Conservation (phyloP, 257 asterid genomes). For the Handroanthus guayacan region DNA sequence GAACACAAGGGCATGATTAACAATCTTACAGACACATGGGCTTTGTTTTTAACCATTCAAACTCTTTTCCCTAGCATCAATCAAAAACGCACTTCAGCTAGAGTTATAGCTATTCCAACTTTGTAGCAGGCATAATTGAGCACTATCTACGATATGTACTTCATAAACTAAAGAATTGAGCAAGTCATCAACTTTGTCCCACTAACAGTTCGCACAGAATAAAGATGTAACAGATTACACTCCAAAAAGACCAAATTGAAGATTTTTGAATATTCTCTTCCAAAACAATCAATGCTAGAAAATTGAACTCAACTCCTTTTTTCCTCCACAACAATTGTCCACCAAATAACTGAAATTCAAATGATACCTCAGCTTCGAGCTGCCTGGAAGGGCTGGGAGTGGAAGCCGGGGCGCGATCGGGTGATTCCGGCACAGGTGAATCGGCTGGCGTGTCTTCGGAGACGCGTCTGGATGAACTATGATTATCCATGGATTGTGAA, state of each 20-base stretch:
- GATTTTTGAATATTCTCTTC: neutral
- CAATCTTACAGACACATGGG: neutral
- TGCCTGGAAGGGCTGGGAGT: conserved; percentile 59
- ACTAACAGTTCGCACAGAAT: conserved; percentile 3
- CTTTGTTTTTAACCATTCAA: neutral
- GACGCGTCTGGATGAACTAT: conserved; percentile 45
- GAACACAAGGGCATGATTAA: neutral
- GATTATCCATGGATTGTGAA: conserved; percentile 55
- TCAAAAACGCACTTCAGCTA: conserved; percentile 13
- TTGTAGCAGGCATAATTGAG: conserved; percentile 20
- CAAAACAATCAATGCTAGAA: neutral
- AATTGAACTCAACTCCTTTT: neutral
- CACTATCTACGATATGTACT: neutral
- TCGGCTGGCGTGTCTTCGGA: conserved; percentile 49
- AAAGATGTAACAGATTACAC: neutral
- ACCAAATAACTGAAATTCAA: conserved; percentile 14
- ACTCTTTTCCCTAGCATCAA: neutral
- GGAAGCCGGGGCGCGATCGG: conserved; percentile 53
- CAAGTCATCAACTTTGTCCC: conserved; percentile 6
- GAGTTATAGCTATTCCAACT: conserved; percentile 6
- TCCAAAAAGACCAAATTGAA: conserved; percentile 26
- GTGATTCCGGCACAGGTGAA: conserved; percentile 41
- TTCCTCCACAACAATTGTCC: conserved; percentile 26
- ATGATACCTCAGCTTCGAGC: conserved; percentile 59
- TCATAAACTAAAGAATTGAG: neutral